Conservation (phyloP, 2,329 filamentous ascomycete genomes). For the Colletotrichum kahawae region DNA sequence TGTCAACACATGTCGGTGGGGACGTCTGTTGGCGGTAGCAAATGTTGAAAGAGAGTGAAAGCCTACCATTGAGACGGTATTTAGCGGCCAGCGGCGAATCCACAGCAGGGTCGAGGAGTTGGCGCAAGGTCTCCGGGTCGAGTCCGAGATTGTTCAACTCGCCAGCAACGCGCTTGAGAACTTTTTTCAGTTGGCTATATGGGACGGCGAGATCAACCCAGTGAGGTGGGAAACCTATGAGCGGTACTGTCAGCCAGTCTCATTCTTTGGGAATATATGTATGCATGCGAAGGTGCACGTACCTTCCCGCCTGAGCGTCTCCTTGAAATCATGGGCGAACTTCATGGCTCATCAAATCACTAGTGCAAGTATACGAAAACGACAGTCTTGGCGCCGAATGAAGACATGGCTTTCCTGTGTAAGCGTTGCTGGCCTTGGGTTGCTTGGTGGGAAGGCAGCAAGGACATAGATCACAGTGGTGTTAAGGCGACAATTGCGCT, state of each 20-base stretch:
- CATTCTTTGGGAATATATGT: background rate
- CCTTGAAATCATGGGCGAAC: conserved; percentile 81
- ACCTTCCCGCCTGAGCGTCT: conserved; percentile 69
- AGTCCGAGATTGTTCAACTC: conserved; percentile 77
- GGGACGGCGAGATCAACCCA: conserved; percentile 79
- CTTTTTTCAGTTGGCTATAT: conserved; percentile 87
- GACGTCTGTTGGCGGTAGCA: background rate
- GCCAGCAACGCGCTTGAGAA: conserved; percentile 77
- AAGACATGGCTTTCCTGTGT: background rate
- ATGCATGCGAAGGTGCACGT: background rate
- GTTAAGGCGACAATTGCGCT: background rate
- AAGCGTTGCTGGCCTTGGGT: background rate
- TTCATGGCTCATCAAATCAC: conserved; percentile 65
- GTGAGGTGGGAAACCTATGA: conserved; percentile 72
- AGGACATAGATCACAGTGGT: background rate
- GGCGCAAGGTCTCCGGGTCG: conserved; percentile 71
- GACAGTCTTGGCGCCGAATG: background rate
- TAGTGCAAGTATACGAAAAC: background rate
- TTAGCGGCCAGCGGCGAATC: conserved; percentile 52
- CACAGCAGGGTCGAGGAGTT: conserved; percentile 61
- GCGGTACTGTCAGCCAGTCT: background rate
- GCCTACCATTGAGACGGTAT: conserved; percentile 60
- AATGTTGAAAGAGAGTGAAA: background rate
- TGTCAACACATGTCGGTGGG: background rate
- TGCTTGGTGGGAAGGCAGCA: background rate